Conservation (phyloP, 108 stramenopile genomes). For the Skeletonema potamos region DNA sequence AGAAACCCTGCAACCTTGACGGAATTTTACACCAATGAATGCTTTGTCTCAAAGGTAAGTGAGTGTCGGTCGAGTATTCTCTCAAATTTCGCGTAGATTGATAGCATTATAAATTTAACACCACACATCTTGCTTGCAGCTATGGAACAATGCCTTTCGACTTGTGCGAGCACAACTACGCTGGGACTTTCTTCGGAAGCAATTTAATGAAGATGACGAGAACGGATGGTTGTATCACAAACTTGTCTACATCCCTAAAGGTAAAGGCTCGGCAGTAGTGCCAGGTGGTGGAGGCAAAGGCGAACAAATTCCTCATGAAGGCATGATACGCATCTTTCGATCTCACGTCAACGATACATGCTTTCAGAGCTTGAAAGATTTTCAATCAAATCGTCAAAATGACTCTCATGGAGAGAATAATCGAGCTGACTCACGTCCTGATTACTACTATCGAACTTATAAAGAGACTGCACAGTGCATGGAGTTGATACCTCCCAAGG, state of each 20-base stretch:
- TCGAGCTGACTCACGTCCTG: conserved; percentile 18
- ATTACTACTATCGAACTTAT: conserved; percentile 20
- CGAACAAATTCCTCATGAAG: conserved; percentile 10
- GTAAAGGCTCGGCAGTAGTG: neutral
- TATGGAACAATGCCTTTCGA: conserved; percentile 2
- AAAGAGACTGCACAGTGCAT: conserved; percentile 16
- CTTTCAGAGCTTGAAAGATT: conserved; percentile 16
- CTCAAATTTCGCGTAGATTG: too few species aligned
- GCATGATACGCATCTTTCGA: conserved; percentile 18
- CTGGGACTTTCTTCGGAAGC: neutral
- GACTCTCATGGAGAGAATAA: neutral
- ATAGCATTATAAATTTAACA: too few species aligned
- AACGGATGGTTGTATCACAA: conserved; percentile 5
- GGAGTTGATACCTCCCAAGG: conserved; percentile 5
- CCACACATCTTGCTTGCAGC: neutral
- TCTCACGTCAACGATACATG: conserved; percentile 22
- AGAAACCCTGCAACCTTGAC: neutral
- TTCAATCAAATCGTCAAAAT: neutral
- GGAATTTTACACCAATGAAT: neutral
- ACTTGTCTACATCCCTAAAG: neutral
- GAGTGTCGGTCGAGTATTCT: too few species aligned
- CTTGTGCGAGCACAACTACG: neutral
- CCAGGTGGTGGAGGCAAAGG: neutral
- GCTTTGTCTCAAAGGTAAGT: neutral
- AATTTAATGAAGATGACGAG: neutral